Evolutionary conservation across 345 rosid species (phyloP).

Genomic region (Euclidium syriacum): DNA sequence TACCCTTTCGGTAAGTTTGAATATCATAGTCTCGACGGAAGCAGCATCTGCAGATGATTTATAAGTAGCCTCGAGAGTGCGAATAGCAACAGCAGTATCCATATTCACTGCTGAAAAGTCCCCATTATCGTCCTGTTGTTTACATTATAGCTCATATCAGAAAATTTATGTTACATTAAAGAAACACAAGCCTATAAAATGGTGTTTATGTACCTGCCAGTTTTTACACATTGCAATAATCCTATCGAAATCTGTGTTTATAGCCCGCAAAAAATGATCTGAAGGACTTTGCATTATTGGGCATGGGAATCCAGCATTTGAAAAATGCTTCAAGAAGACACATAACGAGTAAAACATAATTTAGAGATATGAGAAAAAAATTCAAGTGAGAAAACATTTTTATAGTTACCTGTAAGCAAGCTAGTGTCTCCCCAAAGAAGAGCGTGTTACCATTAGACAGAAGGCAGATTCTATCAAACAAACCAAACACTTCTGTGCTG

Average conservation of each 20-base stretch:
- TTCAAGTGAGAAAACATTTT: background rate
- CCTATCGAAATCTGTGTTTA: slow-evolving; percentile 97
- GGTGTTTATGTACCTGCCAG: slow-evolving; percentile 73
- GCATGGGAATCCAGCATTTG: slow-evolving; percentile 99
- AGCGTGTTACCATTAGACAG: slow-evolving; percentile 95
- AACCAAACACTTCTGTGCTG: slow-evolving; percentile 99
- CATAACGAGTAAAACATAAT: background rate
- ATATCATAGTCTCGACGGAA: slow-evolving; percentile 74
- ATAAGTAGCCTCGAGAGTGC: slow-evolving; percentile 96
- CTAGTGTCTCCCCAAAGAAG: slow-evolving; percentile 95
- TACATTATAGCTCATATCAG: background rate
- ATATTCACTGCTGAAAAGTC: slow-evolving; percentile 97
- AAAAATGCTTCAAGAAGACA: slow-evolving; percentile 68
- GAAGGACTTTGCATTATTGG: slow-evolving; percentile 99
- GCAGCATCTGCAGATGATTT: slow-evolving; percentile 90
- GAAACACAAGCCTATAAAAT: background rate
- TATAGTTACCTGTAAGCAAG: slow-evolving; percentile 84
- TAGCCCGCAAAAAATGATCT: slow-evolving; percentile 95
- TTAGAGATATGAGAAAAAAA: background rate
- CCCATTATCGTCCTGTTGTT: slow-evolving; percentile 83
- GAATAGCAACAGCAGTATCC: slow-evolving; percentile 98
- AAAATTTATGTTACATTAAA: background rate
- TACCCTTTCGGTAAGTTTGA: slow-evolving; percentile 83
- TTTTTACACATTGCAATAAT: slow-evolving; percentile 98
- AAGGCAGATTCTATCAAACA: slow-evolving; percentile 95